phyloP scores from a whole-genome alignment of 208 protist species.

The Pavlovales sp. region DNA sequence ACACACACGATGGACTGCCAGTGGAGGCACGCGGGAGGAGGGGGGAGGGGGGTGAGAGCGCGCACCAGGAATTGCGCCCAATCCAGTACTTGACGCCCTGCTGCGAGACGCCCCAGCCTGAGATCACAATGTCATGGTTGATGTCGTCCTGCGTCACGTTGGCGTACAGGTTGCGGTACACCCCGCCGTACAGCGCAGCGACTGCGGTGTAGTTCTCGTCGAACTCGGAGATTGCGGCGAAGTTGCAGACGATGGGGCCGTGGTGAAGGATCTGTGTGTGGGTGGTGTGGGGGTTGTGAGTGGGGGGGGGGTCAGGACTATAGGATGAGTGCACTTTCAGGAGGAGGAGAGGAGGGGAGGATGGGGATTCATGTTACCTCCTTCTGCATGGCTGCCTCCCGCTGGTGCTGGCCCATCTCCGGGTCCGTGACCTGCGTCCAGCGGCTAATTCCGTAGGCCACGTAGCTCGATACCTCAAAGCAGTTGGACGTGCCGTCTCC shows the following conservation, averaged over 20 bases:
- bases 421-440: background rate
- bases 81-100: slow-evolving; percentile 29
- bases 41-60: no score
- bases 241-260: slow-evolving; percentile 17
- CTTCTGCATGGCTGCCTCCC: background rate
- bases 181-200: background rate
- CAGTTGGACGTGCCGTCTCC: background rate
- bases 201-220: background rate
- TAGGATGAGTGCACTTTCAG: no score
- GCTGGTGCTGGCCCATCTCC: background rate
- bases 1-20: no score
- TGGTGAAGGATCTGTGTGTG: background rate
- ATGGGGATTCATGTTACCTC: no score
- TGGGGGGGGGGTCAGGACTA: no score
- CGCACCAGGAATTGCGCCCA: slow-evolving; percentile 31
- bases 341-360: no score
- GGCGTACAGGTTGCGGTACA: background rate
- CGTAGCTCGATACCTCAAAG: background rate
- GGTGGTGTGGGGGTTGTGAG: no score
- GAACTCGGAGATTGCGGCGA: background rate
- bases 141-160: background rate
- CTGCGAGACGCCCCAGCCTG: slow-evolving; percentile 2
- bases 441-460: background rate
- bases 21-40: no score
- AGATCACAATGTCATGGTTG: slow-evolving; percentile 22